phyloP scores from a whole-genome alignment of 1,139 yeast species.

The Hansenula sp. region DNA sequence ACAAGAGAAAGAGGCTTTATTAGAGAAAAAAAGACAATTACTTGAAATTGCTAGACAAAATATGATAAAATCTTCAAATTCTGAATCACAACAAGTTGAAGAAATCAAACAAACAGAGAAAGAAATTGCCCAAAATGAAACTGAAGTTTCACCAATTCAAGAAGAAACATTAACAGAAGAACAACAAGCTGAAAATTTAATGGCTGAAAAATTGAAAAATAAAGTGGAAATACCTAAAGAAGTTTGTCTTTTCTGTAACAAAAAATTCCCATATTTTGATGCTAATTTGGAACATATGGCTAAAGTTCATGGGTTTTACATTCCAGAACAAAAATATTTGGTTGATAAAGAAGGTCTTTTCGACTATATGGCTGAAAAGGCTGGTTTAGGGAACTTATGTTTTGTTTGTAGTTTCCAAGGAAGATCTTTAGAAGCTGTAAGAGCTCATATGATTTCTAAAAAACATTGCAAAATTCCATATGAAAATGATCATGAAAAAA shows the following conservation, averaged over 20 bases:
- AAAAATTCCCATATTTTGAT: conserved; percentile 45
- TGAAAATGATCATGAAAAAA: conserved; percentile 76
- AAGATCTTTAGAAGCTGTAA: conserved; percentile 75
- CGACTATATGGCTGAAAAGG: conserved; percentile 80
- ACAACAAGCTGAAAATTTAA: conserved; percentile 46
- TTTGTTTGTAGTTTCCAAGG: conserved; percentile 86
- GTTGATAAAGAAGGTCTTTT: conserved; percentile 72
- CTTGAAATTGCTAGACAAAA: conserved; percentile 59
- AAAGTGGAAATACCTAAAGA: conserved; percentile 69
- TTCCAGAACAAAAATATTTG: conserved; percentile 77
- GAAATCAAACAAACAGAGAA: conserved; percentile 7
- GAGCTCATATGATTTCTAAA: conserved; percentile 88
- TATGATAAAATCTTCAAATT: conserved; percentile 34
- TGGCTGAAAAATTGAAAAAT: conserved; percentile 53
- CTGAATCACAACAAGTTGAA: too few species aligned
- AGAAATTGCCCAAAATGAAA: conserved; percentile 20
- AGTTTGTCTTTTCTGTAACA: conserved; percentile 76
- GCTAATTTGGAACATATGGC: conserved; percentile 74
- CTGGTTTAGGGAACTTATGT: conserved; percentile 90
- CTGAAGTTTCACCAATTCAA: conserved; percentile 3
- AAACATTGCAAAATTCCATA: conserved; percentile 90
- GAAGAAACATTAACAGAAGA: conserved; percentile 34
- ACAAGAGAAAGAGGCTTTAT: conserved; percentile 58
- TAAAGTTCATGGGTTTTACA: conserved; percentile 72
- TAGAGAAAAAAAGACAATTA: conserved; percentile 58